phyloP scores from a whole-genome alignment of 1,284 basidiomycete species.

The Malassezia cuniculi region DNA sequence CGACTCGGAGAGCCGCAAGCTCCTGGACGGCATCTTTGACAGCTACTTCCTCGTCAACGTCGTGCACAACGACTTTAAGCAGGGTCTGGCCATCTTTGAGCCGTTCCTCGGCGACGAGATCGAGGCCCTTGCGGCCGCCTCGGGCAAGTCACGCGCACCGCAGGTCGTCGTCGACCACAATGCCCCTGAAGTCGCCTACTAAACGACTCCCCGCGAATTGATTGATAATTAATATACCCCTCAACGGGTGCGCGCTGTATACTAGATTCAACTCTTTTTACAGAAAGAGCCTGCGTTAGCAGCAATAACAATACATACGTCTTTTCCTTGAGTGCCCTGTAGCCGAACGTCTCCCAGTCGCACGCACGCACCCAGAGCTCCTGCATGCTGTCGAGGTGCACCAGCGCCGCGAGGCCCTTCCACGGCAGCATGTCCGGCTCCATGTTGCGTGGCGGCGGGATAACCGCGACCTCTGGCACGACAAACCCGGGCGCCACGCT shows the following conservation, averaged over 20 bases:
- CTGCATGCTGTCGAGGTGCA: conserved; percentile 71
- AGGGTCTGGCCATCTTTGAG: conserved; percentile 34
- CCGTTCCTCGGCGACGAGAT: conserved; percentile 25
- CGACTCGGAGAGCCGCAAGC: conserved; percentile 21
- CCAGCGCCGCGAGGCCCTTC: conserved; percentile 90
- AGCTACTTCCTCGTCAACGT: conserved; percentile 41
- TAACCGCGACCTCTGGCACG: conserved; percentile 56
- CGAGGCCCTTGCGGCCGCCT: too few species aligned
- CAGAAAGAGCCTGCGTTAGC: conserved; percentile 10
- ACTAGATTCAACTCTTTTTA: conserved; percentile 16
- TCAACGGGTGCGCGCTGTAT: conserved; percentile 12
- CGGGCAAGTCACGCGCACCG: too few species aligned
- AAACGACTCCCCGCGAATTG: neutral
- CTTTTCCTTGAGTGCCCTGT: conserved; percentile 49
- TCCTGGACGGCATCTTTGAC: conserved; percentile 34
- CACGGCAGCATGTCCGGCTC: conserved; percentile 78
- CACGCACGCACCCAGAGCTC: conserved; percentile 76
- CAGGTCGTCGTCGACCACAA: neutral
- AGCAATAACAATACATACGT: conserved; percentile 11
- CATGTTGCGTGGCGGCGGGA: conserved; percentile 81
- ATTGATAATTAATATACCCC: too few species aligned
- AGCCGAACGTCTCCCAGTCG: conserved; percentile 62
- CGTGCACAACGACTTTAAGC: conserved; percentile 37
- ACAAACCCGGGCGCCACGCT: conserved; percentile 4
- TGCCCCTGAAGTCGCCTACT: neutral